These are phyloP conservation scores for Melastoma candidum DNA, from an alignment of 441 rosid species.

Conservation along the genomic window DNA sequence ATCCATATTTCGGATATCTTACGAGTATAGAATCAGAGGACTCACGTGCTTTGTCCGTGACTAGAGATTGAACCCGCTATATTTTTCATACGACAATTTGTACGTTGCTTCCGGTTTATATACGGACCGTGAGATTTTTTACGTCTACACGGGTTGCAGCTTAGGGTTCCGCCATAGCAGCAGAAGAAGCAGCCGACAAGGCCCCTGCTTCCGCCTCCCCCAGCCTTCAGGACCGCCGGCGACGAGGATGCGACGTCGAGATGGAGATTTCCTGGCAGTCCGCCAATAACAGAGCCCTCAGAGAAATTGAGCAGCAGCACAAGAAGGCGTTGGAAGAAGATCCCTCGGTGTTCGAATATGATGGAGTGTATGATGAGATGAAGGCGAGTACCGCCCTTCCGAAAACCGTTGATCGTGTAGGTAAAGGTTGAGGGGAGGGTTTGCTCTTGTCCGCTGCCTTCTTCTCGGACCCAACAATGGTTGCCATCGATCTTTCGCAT, in stretches of 20 bases:
- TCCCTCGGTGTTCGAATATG: conserved; percentile 74
- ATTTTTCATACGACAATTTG: too few species aligned
- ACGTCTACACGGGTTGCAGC: conserved; percentile 77
- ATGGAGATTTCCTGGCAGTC: conserved; percentile 71
- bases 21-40: too few species aligned
- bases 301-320: conserved; percentile 71
- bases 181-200: conserved; percentile 35
- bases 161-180: conserved; percentile 56
- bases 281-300: conserved; percentile 58
- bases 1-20: too few species aligned
- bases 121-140: too few species aligned
- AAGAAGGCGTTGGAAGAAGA: conserved; percentile 82
- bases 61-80: too few species aligned
- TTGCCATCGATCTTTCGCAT: too few species aligned
- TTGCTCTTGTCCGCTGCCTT: too few species aligned
- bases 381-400: conserved; percentile 53
- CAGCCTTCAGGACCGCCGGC: conserved; percentile 37
- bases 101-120: too few species aligned
- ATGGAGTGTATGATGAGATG: conserved; percentile 80
- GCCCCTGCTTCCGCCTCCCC: conserved; percentile 38
- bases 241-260: conserved; percentile 55
- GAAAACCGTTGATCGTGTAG: conserved; percentile 41
- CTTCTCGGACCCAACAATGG: too few species aligned
- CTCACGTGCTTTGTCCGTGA: too few species aligned
- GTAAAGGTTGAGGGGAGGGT: background rate